Base-by-base conservation (phyloP, 768 basidiomycete genomes). In the Sarcodon aspratus region DNA sequence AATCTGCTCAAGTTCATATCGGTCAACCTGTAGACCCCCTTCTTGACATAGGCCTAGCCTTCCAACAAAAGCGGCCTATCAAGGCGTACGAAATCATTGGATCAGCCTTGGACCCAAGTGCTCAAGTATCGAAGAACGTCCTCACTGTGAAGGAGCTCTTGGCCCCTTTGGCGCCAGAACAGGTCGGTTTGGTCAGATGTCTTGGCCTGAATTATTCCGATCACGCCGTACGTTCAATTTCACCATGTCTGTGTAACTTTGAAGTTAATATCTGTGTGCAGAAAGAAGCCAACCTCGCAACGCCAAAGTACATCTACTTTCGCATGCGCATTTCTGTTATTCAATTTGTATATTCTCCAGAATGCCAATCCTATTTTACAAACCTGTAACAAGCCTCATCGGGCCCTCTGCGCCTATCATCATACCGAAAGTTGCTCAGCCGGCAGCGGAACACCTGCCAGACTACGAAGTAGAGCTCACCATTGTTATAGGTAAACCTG, bases 401-500 rank as follows among this genome's bases (percentile, higher is more conserved):
- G 86, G 84, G 10, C 85, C 86, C 6, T 69, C 73, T 17, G 80
- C 79, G 4, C 71, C 79, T 1, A 73, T 91, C 18, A 64, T 66
- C 36, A 77, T 91, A 42, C 86, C 87, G 3, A 72, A 66, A 18
- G 77, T 69, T 33, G 81, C 80, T 3, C 86, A 86, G 56, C 87
- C 87, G 6, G 72, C 76, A 1, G 68, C 79, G 32, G 74, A 78
- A 36, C 82, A 88, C 57, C 68, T 84, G 4, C 78, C 88, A 0
- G 87, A 91, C 63, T 91, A 89, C 55, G 87, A 91, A 56, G 85
- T 82, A 48, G 87, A 91, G 54, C 66, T 91, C 31, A 79, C 77
- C 32, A 75, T 95, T 54, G 82, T 93, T 48, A 85, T 95, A 46
- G 89, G 90, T 36, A 89, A 85, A 60, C 60, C 79, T 1, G 82